A percentile compares a stretch with the other conserved stretches of the same genome.
Conservation (phyloP, 306 rosid species). For the Casuarina cunninghamiana region DNA sequence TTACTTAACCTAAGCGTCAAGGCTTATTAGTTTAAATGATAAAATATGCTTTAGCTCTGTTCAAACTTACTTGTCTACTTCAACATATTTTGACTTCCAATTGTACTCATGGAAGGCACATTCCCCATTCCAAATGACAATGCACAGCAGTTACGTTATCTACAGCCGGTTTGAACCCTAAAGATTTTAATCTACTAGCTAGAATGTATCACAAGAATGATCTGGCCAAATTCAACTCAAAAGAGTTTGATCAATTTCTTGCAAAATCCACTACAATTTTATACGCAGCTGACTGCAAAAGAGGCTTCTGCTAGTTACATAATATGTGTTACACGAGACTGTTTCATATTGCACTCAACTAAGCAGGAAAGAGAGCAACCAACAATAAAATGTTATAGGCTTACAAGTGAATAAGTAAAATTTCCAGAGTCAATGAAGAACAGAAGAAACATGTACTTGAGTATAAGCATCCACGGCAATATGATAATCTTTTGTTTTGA, state of each 20-base stretch:
- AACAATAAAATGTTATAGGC: slow-evolving; percentile 5
- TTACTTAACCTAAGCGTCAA: not conserved
- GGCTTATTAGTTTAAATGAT: not conserved
- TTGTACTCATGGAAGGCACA: not conserved
- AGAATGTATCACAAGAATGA: not conserved
- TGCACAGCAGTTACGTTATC: not conserved
- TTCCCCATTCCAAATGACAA: not conserved
- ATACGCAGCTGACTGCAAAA: not conserved
- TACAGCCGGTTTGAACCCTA: not conserved
- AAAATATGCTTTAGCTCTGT: not conserved
- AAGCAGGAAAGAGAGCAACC: not conserved
- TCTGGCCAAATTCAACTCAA: not conserved
- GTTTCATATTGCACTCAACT: not conserved
- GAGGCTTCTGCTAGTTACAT: not conserved
- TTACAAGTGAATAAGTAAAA: slow-evolving; percentile 15
- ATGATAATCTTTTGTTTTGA: slow-evolving; percentile 55
- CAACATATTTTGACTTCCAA: not conserved
- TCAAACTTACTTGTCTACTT: not conserved
- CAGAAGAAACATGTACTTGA: slow-evolving; percentile 51
- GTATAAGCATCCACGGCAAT: slow-evolving; percentile 84
- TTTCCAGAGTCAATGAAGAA: slow-evolving; percentile 7
- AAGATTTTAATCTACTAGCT: not conserved
- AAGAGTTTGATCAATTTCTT: not conserved
- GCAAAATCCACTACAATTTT: not conserved
- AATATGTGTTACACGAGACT: not conserved